Conservation (phyloP, 2,329 filamentous ascomycete species). For the Ascochyta pisi region DNA sequence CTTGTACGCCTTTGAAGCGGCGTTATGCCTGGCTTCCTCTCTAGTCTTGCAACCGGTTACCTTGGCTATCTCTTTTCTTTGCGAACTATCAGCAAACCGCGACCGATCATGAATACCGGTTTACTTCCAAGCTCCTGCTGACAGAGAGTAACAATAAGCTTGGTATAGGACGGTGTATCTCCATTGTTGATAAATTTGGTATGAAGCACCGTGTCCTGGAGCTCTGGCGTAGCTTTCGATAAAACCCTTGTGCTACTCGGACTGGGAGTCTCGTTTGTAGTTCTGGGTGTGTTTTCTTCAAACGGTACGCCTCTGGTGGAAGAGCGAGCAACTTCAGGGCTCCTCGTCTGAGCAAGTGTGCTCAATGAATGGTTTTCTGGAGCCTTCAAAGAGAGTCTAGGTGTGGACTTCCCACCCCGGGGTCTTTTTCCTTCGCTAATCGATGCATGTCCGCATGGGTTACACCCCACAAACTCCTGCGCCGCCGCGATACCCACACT, state of each 20-base stretch:
- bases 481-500: too few species aligned
- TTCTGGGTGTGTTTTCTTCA: background rate
- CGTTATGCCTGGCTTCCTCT: conserved; percentile 3
- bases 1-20: conserved; percentile 2
- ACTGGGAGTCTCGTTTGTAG: background rate
- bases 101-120: conserved; percentile 3
- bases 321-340: background rate
- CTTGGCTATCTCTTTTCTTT: conserved; percentile 1
- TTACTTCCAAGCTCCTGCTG: conserved; percentile 6
- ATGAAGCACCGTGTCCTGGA: background rate
- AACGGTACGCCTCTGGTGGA: too few species aligned
- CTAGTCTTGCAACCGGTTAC: background rate
- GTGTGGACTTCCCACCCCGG: background rate
- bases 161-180: background rate
- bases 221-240: background rate
- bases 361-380: background rate
- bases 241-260: too few species aligned
- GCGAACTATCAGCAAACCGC: background rate
- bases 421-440: background rate
- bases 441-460: background rate
- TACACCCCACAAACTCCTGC: background rate
- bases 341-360: background rate
- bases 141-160: conserved; percentile 2
- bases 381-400: background rate
- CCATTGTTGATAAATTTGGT: background rate